phyloP scores from a whole-genome alignment of 1,139 yeast genomes.

The Taphrina sp. region DNA sequence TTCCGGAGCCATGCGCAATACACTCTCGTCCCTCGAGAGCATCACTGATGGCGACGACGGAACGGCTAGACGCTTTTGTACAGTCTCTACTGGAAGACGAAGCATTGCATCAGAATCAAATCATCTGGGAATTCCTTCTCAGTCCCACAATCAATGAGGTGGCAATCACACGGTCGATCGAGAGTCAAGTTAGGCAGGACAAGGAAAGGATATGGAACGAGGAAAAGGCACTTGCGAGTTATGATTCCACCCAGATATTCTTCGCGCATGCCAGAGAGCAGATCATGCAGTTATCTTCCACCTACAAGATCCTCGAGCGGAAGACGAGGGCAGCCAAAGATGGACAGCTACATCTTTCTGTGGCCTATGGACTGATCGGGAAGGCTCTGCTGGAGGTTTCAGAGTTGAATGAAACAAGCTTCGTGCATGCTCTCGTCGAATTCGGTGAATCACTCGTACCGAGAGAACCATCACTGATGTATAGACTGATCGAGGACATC shows the following conservation, averaged over 20 bases:
- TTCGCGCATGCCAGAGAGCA: slow-evolving; percentile 28
- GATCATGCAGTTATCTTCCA: slow-evolving; percentile 21
- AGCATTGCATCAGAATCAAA: slow-evolving; percentile 44
- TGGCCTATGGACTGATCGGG: slow-evolving; percentile 19
- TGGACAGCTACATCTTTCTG: slow-evolving; percentile 20
- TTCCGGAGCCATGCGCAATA: slow-evolving; percentile 42
- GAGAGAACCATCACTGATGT: slow-evolving; percentile 21
- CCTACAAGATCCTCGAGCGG: slow-evolving; percentile 21
- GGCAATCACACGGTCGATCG: slow-evolving; percentile 8
- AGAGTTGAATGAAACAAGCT: background rate
- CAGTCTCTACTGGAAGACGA: slow-evolving; percentile 47
- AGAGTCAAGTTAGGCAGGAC: slow-evolving; percentile 2
- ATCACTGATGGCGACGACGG: slow-evolving; percentile 53
- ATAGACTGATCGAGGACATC: slow-evolving; percentile 20
- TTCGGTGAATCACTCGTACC: slow-evolving; percentile 16
- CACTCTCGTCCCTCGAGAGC: slow-evolving; percentile 45
- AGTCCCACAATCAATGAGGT: slow-evolving; percentile 42
- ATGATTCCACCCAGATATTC: slow-evolving; percentile 13
- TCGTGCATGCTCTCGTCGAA: background rate
- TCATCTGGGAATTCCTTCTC: slow-evolving; percentile 51
- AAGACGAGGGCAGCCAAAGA: slow-evolving; percentile 24
- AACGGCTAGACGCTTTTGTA: slow-evolving; percentile 52
- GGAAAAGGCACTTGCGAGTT: slow-evolving; percentile 7
- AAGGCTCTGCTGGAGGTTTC: background rate
- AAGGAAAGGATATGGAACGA: slow-evolving; percentile 9